A percentile compares a stretch with the other conserved stretches of the same genome.
phyloP scores from a whole-genome alignment of 257 asterid species.

The Nicotiana tomentosiformis region DNA sequence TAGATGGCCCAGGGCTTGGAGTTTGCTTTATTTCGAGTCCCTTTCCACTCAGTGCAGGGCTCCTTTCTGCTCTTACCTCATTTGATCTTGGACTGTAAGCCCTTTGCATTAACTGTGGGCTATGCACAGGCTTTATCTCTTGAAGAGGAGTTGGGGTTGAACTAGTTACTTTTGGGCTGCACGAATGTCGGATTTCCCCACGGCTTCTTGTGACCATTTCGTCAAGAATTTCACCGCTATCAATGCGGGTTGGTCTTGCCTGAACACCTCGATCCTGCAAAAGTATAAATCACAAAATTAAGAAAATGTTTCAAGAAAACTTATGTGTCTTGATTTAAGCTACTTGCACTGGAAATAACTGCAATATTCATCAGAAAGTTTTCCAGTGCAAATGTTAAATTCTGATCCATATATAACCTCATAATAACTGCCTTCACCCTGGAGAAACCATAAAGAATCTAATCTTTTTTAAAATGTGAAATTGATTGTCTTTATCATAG shows the following conservation, averaged over 20 bases:
- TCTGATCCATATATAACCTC: too few species aligned
- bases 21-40: slow-evolving; percentile 46
- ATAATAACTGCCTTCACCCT: too few species aligned
- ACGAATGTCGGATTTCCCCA: slow-evolving; percentile 64
- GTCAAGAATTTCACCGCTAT: slow-evolving; percentile 58
- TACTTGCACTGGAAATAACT: neutral
- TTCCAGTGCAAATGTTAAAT: neutral
- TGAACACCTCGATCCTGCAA: slow-evolving; percentile 46
- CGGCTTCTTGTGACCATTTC: slow-evolving; percentile 79
- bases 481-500: neutral
- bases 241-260: slow-evolving; percentile 26
- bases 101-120: slow-evolving; percentile 39
- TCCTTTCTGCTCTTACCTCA: slow-evolving; percentile 38
- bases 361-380: neutral
- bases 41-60: slow-evolving; percentile 30
- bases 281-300: neutral
- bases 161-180: slow-evolving; percentile 69
- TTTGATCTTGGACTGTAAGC: slow-evolving; percentile 50
- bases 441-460: neutral
- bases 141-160: slow-evolving; percentile 51
- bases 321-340: neutral
- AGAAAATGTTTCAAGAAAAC: neutral
- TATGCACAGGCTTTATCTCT: slow-evolving; percentile 33
- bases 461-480: neutral
- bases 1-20: slow-evolving; percentile 57